Base-by-base conservation (phyloP, 78 protist species). In the Carpediemonas membranifera region DNA sequence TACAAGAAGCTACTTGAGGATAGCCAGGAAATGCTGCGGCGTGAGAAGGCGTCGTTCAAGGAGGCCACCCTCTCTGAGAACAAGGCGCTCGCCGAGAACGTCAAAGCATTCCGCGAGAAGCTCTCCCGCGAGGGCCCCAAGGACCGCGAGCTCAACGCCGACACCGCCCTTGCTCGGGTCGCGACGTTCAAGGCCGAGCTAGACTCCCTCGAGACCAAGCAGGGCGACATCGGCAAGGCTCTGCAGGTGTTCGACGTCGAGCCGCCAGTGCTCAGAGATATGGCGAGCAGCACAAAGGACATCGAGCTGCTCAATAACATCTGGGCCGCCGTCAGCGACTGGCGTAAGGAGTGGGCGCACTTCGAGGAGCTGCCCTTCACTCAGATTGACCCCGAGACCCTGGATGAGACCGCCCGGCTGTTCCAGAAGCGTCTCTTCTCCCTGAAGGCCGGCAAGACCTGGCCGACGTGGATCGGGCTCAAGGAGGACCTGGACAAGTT, bases 291-390 rank as follows among this genome's bases (percentile, higher is more conserved):
- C 14, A 47, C 1, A 25, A 1, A 9, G 19, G 90, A 85, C 28
- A 37, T 79, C 30, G 79, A 53, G 21, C 1, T 31, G 28, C 84
- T 84, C 51, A 30, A 53, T 25, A 2, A 53, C 57, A 37, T 87
- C 15, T 84, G 89, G 92, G 11, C 16, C 11, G 44, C 77, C 65
- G 9, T 3, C 16, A 60, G 36, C 43, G 74, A 84, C n/a, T 87
- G 88, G 89, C 3, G 53, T 39, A 3, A 0, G 13, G 0, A 0
- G 19, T 76, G 47, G 68, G 52, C 59, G 30, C 1, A 0, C 18
- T 87, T 86, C 87, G 44, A 66, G 59, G 11, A 27, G 7, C 43
- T 31, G 28, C 33, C 16, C 25, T 79, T 87, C 68, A 27, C 2
- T 33, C 31, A n/a, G 37, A 13, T 82, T 7, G 31, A 66, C n/a